Evolutionary conservation across 2,329 filamentous ascomycete genomes (phyloP).

Genomic region (Aspergillus jensenii): DNA sequence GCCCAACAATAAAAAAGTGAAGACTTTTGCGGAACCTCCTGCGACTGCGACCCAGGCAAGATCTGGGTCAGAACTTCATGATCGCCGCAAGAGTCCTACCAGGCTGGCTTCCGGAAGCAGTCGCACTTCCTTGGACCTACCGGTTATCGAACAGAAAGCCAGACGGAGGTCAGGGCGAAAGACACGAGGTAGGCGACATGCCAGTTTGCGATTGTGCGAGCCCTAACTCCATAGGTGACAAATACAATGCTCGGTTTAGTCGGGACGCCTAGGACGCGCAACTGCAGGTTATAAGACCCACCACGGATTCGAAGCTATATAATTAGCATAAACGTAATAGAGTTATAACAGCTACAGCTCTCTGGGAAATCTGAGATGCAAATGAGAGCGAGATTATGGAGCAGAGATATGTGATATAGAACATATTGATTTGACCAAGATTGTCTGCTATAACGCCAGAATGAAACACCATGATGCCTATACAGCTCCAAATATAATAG

Average conservation of each 20-base stretch:
- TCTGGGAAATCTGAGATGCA: neutral
- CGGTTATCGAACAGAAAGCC: conserved; percentile 12
- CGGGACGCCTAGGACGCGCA: conserved; percentile 12
- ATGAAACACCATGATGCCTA: conserved; percentile 23
- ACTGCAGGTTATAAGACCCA: neutral
- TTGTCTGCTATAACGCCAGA: conserved; percentile 28
- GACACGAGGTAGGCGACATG: conserved; percentile 27
- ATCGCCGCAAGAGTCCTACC: conserved; percentile 29
- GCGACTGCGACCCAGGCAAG: conserved; percentile 15
- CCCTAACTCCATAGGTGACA: conserved; percentile 27
- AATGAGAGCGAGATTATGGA: neutral
- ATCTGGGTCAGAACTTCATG: conserved; percentile 21
- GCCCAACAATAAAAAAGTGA: conserved; percentile 17
- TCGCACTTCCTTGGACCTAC: conserved; percentile 13
- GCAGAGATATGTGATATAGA: conserved; percentile 11
- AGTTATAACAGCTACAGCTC: neutral
- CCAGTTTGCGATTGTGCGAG: neutral
- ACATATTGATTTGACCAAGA: conserved; percentile 24
- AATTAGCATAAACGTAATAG: neutral
- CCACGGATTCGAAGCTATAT: neutral
- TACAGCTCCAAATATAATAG: conserved; percentile 14
- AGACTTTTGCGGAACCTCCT: conserved; percentile 3
- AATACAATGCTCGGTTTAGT: conserved; percentile 33
- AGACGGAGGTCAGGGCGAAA: conserved; percentile 21
- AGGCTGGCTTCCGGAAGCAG: conserved; percentile 31